phyloP scores from a whole-genome alignment of 129 eudicot species.

The Lactuca saligna region DNA sequence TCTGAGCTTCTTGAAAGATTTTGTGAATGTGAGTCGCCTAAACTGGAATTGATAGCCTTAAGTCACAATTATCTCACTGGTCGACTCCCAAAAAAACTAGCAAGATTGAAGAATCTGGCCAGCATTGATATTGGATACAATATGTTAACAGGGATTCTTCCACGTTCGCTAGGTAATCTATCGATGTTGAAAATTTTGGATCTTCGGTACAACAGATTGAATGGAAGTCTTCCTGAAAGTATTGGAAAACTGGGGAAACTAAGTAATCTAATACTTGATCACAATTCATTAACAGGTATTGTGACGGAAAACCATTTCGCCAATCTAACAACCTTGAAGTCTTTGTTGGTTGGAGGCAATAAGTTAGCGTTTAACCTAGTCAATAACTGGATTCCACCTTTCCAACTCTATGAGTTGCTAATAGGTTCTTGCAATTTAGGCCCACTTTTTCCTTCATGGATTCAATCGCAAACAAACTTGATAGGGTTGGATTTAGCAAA shows the following conservation, averaged over 20 bases:
- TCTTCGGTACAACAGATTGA: background rate
- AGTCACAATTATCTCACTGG: background rate
- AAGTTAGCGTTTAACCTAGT: constrained; percentile 9
- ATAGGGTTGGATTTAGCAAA: background rate
- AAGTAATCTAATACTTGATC: background rate
- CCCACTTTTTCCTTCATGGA: constrained; percentile 27
- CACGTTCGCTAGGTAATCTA: constrained; percentile 16
- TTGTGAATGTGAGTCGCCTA: background rate
- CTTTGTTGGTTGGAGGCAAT: constrained; percentile 15
- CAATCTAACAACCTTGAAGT: constrained; percentile 14
- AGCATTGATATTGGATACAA: constrained; percentile 15
- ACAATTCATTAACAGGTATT: constrained; percentile 28
- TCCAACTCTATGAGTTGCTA: constrained; percentile 4
- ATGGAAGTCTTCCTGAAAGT: constrained; percentile 12
- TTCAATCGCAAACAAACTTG: constrained; percentile 13
- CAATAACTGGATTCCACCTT: constrained; percentile 26
- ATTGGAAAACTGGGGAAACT: background rate
- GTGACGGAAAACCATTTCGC: constrained; percentile 29
- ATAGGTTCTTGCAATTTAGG: constrained; percentile 22
- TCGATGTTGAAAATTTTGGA: background rate
- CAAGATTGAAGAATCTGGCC: background rate
- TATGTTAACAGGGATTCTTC: background rate
- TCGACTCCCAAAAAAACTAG: background rate
- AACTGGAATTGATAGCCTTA: background rate
- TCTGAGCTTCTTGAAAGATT: constrained; percentile 14